A percentile compares a stretch with the other conserved stretches of the same genome.
These are phyloP conservation scores for Pestalotiopsis sp. DNA, from an alignment of 2,329 filamentous ascomycete genomes.

Conservation along the genomic window DNA sequence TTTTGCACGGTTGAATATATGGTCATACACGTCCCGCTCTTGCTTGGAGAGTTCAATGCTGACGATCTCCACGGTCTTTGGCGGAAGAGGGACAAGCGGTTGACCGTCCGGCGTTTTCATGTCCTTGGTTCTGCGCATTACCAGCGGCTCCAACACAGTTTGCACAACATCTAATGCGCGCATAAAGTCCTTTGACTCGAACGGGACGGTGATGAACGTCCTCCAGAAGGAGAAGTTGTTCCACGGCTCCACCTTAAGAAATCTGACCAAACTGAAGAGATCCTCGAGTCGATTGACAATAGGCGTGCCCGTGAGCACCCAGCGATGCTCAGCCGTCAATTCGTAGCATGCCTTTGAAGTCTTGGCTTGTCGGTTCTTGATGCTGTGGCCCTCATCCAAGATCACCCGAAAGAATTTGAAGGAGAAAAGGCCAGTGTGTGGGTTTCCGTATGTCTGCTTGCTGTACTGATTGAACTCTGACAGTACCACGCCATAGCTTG, in stretches of 20 bases:
- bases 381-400: constrained; percentile 90
- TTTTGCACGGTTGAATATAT: constrained; percentile 82
- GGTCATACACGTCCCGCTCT: constrained; percentile 89
- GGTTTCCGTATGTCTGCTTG: constrained; percentile 63
- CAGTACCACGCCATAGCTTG: constrained; percentile 87
- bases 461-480: constrained; percentile 83
- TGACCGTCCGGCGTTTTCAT: constrained; percentile 90
- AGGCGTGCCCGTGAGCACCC: constrained; percentile 91
- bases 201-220: constrained; percentile 96
- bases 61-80: constrained; percentile 81
- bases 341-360: constrained; percentile 95
- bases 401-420: constrained; percentile 94
- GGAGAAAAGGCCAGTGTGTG: constrained; percentile 78
- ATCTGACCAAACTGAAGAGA: constrained; percentile 88
- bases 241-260: constrained; percentile 94
- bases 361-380: constrained; percentile 89
- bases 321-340: constrained; percentile 79
- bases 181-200: constrained; percentile 93
- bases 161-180: constrained; percentile 95
- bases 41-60: constrained; percentile 81
- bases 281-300: constrained; percentile 97
- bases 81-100: constrained; percentile 75
- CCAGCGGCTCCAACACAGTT: constrained; percentile 92
- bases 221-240: constrained; percentile 99
- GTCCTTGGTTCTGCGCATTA: constrained; percentile 91